These are phyloP conservation scores for Daedalea quercina DNA, from an alignment of 768 basidiomycete species.

Conservation along the genomic window DNA sequence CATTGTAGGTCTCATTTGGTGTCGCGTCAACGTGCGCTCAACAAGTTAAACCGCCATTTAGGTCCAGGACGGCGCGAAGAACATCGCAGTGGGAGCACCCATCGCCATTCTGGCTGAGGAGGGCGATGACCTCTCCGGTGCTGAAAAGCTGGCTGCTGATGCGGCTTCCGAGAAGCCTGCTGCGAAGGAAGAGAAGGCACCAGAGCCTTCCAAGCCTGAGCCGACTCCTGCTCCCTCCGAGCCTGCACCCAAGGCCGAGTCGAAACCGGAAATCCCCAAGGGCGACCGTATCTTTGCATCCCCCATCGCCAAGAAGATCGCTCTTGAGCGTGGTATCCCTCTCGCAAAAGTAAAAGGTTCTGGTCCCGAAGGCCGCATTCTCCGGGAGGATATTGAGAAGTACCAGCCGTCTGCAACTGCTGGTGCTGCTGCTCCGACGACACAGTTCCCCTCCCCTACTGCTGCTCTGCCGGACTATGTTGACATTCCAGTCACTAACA, in stretches of 20 bases:
- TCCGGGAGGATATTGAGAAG: slow-evolving; percentile 91
- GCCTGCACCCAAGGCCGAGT: slow-evolving; percentile 29
- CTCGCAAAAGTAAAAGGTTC: slow-evolving; percentile 85
- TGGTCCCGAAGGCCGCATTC: slow-evolving; percentile 90
- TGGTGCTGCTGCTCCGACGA: slow-evolving; percentile 27
- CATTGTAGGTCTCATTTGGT: slow-evolving; percentile 50
- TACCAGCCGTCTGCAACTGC: slow-evolving; percentile 55
- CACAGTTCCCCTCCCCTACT: slow-evolving; percentile 41
- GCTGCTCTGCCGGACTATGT: slow-evolving; percentile 64
- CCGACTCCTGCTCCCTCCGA: slow-evolving; percentile 30
- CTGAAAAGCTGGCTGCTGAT: slow-evolving; percentile 64
- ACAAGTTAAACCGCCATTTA: slow-evolving; percentile 28
- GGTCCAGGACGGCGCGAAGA: slow-evolving; percentile 83
- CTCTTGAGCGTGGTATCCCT: slow-evolving; percentile 89
- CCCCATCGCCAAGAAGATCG: slow-evolving; percentile 95
- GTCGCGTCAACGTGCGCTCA: background rate
- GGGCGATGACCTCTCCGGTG: slow-evolving; percentile 89
- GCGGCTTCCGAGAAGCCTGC: slow-evolving; percentile 41
- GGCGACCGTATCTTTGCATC: slow-evolving; percentile 90
- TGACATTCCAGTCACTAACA: slow-evolving; percentile 87
- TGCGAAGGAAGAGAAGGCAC: slow-evolving; percentile 28
- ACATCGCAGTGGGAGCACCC: slow-evolving; percentile 75
- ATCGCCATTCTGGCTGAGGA: slow-evolving; percentile 94
- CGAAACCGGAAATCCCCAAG: slow-evolving; percentile 49
- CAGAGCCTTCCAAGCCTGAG: slow-evolving; percentile 37